These are phyloP conservation scores for apple (Malus domestica) DNA, from an alignment of 306 rosid species.

Conservation along the genomic window ASM211411v1 NC_041792.1:22948407-22948906, in stretches of 20 bases:
- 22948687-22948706: conserved; percentile 9
- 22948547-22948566: neutral
- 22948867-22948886: too few species aligned
- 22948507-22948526: neutral
- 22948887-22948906: too few species aligned
- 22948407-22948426: neutral
- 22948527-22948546: conserved; percentile 3
- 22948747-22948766: too few species aligned
- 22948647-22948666: neutral
- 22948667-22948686: conserved; percentile 5
- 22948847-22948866: too few species aligned
- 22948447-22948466: neutral
- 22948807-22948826: too few species aligned
- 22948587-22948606: neutral
- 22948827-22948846: too few species aligned
- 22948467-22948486: neutral
- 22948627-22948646: conserved; percentile 9
- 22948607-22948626: neutral
- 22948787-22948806: too few species aligned
- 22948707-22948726: neutral
- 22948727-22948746: neutral
- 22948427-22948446: neutral
- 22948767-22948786: too few species aligned
- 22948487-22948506: neutral
- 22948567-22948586: neutral